Base-by-base conservation (phyloP, 208 protist species). In the Paratrypanosoma confusum region DNA sequence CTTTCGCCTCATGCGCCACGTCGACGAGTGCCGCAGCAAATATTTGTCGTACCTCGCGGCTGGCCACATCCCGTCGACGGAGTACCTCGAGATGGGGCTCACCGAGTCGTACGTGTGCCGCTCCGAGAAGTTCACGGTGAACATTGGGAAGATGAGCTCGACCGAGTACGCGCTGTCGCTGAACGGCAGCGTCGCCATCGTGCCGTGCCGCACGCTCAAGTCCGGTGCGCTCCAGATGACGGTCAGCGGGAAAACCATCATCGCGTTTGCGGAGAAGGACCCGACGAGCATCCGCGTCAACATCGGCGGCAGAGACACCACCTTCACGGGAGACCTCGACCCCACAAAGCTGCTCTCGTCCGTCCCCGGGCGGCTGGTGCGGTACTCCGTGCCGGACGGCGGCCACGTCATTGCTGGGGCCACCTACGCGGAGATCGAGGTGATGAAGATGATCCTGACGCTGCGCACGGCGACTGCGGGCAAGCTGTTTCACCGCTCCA, bases 401-500 rank as follows among this genome's bases (percentile, higher is more conserved):
- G 74, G 65, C 6, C 83, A 95, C 38, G 76, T 99, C 18, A 69
- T 64, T 35, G 79, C 81, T 38, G 78, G 71, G 34, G 57, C 70
- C 35, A 71, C 94, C 14, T 96, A 90, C 50, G 95, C 93, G 10
- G 95, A 99, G 61, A 74, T 97, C 29, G 96, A 99, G 58, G 93
- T 97, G n/a, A 99, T 99, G 96, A 99, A 99, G 72, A 99, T 99
- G 96, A 88, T 96, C 57, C 75, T 98, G 55, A 81, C 93, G 16
- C 43, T 99, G 6, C 65, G 81, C 7, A 73, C 74, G 4, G 64
- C 65, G 32, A 79, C 86, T 0, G 60, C 70, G 2, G 95, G 95
- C 45, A 57, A 53, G 26, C 33, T 96, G 29, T 63, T 88, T 35
- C 79, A 85, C 39, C 56, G 60, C 21, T 72, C 81, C 18, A 35